phyloP scores from a whole-genome alignment of 768 basidiomycete species.

The Fomitopsis pulvina region DNA sequence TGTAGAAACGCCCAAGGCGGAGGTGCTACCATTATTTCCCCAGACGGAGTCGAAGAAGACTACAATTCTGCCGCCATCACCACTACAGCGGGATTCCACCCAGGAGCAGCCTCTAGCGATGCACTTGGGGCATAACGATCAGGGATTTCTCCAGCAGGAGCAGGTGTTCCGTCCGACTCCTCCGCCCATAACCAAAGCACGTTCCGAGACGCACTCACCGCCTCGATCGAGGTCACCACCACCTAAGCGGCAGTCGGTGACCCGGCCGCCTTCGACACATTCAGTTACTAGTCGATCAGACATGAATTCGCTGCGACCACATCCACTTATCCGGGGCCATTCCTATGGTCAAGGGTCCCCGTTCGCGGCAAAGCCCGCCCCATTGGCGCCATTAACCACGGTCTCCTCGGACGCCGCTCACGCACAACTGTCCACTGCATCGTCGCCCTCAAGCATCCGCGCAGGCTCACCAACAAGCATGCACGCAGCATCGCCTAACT shows the following conservation, averaged over 20 bases:
- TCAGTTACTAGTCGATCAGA: conserved; percentile 38
- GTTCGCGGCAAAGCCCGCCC: conserved; percentile 35
- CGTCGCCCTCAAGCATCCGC: conserved; percentile 22
- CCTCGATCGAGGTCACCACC: conserved; percentile 29
- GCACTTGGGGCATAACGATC: conserved; percentile 1
- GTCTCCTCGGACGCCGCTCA: conserved; percentile 46
- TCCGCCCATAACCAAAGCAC: conserved; percentile 23
- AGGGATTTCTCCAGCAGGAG: conserved; percentile 5
- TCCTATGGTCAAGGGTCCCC: conserved; percentile 44
- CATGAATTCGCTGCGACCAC: conserved; percentile 44
- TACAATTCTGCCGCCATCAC: neutral
- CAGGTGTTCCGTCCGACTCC: conserved; percentile 13
- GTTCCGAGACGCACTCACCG: conserved; percentile 33
- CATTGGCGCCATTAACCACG: conserved; percentile 51
- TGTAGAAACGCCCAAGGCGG: conserved; percentile 25
- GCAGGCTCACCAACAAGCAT: conserved; percentile 32
- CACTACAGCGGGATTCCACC: conserved; percentile 10
- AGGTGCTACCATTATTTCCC: conserved; percentile 16
- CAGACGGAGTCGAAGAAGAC: conserved; percentile 12
- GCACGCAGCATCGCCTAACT: conserved; percentile 24
- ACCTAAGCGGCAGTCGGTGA: conserved; percentile 35
- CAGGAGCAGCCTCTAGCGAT: neutral
- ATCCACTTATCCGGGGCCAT: conserved; percentile 72
- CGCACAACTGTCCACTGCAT: conserved; percentile 35
- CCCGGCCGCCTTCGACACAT: conserved; percentile 60